Conservation (phyloP, 2,329 filamentous ascomycete genomes). For the Hyphodiscus sp. region DNA sequence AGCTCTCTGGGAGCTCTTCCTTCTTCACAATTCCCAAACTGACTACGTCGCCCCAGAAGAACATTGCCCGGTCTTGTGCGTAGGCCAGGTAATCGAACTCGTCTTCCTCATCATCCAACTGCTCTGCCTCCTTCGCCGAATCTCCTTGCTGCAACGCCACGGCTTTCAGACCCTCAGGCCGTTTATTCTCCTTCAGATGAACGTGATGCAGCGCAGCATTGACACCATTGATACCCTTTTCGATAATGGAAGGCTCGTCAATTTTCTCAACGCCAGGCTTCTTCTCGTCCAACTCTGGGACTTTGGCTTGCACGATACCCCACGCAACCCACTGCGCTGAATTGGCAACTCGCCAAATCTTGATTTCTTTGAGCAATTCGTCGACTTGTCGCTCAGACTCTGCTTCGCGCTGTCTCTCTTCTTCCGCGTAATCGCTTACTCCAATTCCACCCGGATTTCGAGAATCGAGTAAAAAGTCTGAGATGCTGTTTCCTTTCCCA, state of each 20-base stretch:
- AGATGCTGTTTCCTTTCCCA: constrained; percentile 18
- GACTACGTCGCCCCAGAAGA: constrained; percentile 91
- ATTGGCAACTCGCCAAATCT: constrained; percentile 81
- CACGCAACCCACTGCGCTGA: constrained; percentile 90
- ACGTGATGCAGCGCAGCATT: background rate
- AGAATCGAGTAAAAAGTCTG: constrained; percentile 74
- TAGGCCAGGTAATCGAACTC: constrained; percentile 93
- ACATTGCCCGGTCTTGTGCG: constrained; percentile 81
- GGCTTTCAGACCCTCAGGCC: constrained; percentile 17
- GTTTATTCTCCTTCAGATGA: constrained; percentile 9
- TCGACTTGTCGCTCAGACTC: constrained; percentile 61
- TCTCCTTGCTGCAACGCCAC: constrained; percentile 7
- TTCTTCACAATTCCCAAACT: constrained; percentile 65
- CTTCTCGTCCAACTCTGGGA: constrained; percentile 53
- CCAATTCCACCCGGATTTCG: constrained; percentile 43
- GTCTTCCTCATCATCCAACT: constrained; percentile 41
- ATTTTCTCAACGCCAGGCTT: background rate
- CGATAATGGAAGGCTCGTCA: background rate
- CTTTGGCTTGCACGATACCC: constrained; percentile 92
- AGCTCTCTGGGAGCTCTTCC: constrained; percentile 68
- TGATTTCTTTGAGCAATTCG: constrained; percentile 69
- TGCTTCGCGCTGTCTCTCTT: constrained; percentile 57
- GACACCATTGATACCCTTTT: background rate
- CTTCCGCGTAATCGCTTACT: constrained; percentile 37
- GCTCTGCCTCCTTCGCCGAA: constrained; percentile 13